Evolutionary conservation across 2,329 filamentous ascomycete species (phyloP).

Genomic region (Alternaria arbusti): DNA sequence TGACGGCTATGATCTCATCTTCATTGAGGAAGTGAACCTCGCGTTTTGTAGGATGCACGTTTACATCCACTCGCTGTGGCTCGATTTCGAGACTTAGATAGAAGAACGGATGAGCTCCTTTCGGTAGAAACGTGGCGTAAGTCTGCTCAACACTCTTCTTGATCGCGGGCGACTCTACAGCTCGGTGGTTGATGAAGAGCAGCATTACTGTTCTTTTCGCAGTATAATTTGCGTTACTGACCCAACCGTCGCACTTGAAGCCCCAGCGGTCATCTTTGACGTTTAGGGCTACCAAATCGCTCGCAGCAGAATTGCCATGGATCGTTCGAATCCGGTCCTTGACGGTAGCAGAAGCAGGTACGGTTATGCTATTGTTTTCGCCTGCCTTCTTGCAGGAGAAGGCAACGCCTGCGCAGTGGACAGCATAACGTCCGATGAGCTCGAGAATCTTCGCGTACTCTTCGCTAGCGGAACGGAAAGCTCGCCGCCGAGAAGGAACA

Average conservation of each 20-base stretch:
- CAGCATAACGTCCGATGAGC: constrained; percentile 88
- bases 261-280: constrained; percentile 78
- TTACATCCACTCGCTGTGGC: constrained; percentile 90
- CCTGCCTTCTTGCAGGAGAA: constrained; percentile 98
- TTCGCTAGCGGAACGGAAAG: constrained; percentile 89
- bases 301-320: constrained; percentile 82
- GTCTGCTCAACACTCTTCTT: constrained; percentile 91
- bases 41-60: constrained; percentile 94
- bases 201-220: constrained; percentile 87
- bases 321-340: constrained; percentile 90
- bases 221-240: constrained; percentile 93
- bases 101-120: constrained; percentile 90
- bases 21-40: constrained; percentile 98
- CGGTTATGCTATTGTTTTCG: constrained; percentile 78
- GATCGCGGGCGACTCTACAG: constrained; percentile 86
- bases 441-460: constrained; percentile 99
- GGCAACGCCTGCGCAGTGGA: constrained; percentile 88
- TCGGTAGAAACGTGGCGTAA: constrained; percentile 86
- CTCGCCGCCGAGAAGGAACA: constrained; percentile 82
- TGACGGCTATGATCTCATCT: constrained; percentile 88
- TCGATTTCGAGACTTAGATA: constrained; percentile 94
- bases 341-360: constrained; percentile 73
- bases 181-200: constrained; percentile 95
- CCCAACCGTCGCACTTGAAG: constrained; percentile 80
- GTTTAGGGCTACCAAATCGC: constrained; percentile 81